A percentile compares a stretch with the other conserved stretches of the same genome.
These are phyloP conservation scores for Cyphellophora attinorum DNA, from an alignment of 2,329 filamentous ascomycete genomes.

Conservation along the genomic window DNA sequence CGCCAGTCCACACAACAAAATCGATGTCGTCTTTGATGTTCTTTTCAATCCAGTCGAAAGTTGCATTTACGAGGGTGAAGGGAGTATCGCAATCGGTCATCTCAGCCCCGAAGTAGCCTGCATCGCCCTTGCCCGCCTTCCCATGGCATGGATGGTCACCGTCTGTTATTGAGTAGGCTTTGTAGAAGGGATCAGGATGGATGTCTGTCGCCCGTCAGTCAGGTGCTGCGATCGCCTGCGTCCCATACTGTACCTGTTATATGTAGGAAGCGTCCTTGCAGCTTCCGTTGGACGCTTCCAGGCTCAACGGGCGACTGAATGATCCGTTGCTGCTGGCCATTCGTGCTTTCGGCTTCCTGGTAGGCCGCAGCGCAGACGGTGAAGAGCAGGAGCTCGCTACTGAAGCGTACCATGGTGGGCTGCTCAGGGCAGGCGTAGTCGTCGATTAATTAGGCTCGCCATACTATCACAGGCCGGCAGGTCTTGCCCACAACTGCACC, in stretches of 20 bases:
- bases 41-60: slow-evolving; percentile 75
- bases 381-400: slow-evolving; percentile 14
- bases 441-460: too few relatives aligned
- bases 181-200: slow-evolving; percentile 84
- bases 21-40: slow-evolving; percentile 72
- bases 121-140: slow-evolving; percentile 52
- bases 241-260: slow-evolving; percentile 58
- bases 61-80: slow-evolving; percentile 69
- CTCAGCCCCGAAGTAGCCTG: slow-evolving; percentile 76
- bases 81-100: slow-evolving; percentile 85
- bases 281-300: slow-evolving; percentile 24
- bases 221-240: slow-evolving; percentile 3
- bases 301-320: too few relatives aligned
- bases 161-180: slow-evolving; percentile 62
- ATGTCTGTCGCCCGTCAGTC: slow-evolving; percentile 53
- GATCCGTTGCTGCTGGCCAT: slow-evolving; percentile 4
- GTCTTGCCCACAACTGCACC: too few relatives aligned
- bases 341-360: slow-evolving; percentile 4
- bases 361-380: slow-evolving; percentile 12
- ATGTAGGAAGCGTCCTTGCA: slow-evolving; percentile 73
- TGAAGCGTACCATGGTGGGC: slow-evolving; percentile 16
- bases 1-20: slow-evolving; percentile 88
- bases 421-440: too few relatives aligned
- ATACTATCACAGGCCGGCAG: too few relatives aligned
- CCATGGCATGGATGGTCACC: slow-evolving; percentile 67